Base-by-base conservation (phyloP, 177 flowering plant species). In the Vitis hybrid region DNA sequence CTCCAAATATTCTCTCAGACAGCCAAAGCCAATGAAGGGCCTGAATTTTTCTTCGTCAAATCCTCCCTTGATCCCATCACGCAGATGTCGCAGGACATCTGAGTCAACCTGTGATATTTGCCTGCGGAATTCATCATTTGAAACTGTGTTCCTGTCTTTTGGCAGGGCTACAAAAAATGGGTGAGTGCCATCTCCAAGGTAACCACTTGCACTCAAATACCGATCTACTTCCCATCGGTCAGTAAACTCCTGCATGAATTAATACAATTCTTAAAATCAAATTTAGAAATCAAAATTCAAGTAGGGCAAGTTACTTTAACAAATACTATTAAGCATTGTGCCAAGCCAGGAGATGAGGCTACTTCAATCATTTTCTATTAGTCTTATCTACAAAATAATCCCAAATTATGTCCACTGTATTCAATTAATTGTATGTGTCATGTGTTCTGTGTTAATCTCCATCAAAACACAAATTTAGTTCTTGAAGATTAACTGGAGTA, bases 211-310 rank as follows among this genome's bases (percentile, higher is more conserved):
- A 84, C 99, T 91, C 75, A 96, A 80, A 76, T 94, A 96, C 9
- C 95, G 84, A 77, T 96, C 99, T 64, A 96, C 98, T 87, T 96
- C 99, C 97, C 97, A 90, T 32, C 97, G 82, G 65, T 94, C 97
- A 68, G 77, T 80, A 60, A 96, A 96, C 75, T 96, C 99, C 98
- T 96, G 83, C 78, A 80, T 35, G 18, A 2, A 54, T 56, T 11
- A 66, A 67, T 27, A 60, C 48, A 0, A 41, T 49, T 61, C 51
- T 48, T 52, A 32, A n/a, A 11, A 67, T 71, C 54, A 66, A 66
- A 61, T 58, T 66, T 2, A 66, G 63, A n/a, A 54, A 51, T 53
- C 4, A 49, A 54, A 55, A 51, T 30, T 55, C 32, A 60, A 61
- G 24, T 21, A 35, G 20, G 1, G 70, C 20, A 18, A 51, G 7